phyloP scores from a whole-genome alignment of 176 grass and related monocot species.

The Oryza coarctata region DNA sequence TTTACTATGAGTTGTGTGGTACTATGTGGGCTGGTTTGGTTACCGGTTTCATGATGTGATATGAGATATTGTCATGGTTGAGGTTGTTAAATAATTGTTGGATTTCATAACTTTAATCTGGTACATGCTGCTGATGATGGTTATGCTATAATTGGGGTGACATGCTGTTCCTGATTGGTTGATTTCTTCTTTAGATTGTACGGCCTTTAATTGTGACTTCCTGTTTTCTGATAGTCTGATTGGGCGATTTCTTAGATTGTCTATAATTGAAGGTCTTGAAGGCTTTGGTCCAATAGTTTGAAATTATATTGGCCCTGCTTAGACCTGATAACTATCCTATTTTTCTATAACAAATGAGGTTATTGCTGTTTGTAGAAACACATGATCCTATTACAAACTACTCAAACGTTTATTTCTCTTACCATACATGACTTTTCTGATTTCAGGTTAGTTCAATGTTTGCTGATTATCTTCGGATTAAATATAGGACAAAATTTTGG shows the following conservation, averaged over 20 bases:
- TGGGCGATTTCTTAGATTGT: not conserved
- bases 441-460: not conserved
- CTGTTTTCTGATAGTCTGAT: too few species aligned
- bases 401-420: not conserved
- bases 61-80: conserved; percentile 17
- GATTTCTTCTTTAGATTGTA: not conserved
- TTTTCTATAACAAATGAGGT: not conserved
- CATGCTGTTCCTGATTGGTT: not conserved
- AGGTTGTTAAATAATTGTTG: conserved; percentile 27
- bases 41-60: not conserved
- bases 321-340: not conserved
- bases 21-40: conserved; percentile 13
- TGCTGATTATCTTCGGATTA: too few species aligned
- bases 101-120: conserved; percentile 13
- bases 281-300: not conserved
- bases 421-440: too few species aligned
- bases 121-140: conserved; percentile 3
- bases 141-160: not conserved
- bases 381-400: not conserved
- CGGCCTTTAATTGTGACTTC: too few species aligned
- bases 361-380: not conserved
- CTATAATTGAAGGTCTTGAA: not conserved
- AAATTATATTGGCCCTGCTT: not conserved
- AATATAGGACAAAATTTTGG: too few species aligned
- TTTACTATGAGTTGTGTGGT: not conserved